These are phyloP conservation scores for Ambrosia hybrid DNA, from an alignment of 140 eudicot species.

Conservation along the genomic window DNA sequence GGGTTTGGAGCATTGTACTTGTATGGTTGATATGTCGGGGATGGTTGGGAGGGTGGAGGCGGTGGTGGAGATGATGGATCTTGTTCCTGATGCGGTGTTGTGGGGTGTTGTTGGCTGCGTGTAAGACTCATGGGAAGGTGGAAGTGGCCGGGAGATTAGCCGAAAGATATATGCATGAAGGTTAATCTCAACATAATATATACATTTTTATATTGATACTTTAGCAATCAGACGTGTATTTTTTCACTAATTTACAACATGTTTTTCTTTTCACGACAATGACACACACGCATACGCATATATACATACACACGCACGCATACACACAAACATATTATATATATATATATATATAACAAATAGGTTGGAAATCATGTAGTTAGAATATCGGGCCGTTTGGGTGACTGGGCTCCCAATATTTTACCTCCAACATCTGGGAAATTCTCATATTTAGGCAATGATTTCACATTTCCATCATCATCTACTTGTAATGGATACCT, in stretches of 20 bases:
- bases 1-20: constrained; percentile 54
- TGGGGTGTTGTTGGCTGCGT: constrained; percentile 51
- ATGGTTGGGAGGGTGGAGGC: constrained; percentile 52
- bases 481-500: constrained; percentile 77
- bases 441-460: constrained; percentile 54
- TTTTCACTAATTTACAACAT: constrained; percentile 12
- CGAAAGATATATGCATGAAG: constrained; percentile 42
- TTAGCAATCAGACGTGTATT: not conserved
- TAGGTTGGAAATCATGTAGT: constrained; percentile 52
- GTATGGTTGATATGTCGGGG: constrained; percentile 75
- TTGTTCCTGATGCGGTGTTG: constrained; percentile 46
- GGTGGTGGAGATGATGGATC: constrained; percentile 47
- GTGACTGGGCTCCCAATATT: constrained; percentile 65
- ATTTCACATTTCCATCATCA: constrained; percentile 60
- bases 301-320: too few relatives aligned
- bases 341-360: constrained; percentile 8
- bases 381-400: constrained; percentile 68
- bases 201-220: not conserved
- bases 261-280: constrained; percentile 2
- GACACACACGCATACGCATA: not conserved
- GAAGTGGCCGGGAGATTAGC: constrained; percentile 53
- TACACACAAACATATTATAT: too few relatives aligned
- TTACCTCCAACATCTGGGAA: constrained; percentile 94
- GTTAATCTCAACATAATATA: constrained; percentile 8
- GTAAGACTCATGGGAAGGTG: constrained; percentile 49